Evolutionary conservation across 2,329 filamentous ascomycete genomes (phyloP), one percentile per base, ranked within the genome.

Genomic region (Stagonosporopsis vannaccii): DNA sequence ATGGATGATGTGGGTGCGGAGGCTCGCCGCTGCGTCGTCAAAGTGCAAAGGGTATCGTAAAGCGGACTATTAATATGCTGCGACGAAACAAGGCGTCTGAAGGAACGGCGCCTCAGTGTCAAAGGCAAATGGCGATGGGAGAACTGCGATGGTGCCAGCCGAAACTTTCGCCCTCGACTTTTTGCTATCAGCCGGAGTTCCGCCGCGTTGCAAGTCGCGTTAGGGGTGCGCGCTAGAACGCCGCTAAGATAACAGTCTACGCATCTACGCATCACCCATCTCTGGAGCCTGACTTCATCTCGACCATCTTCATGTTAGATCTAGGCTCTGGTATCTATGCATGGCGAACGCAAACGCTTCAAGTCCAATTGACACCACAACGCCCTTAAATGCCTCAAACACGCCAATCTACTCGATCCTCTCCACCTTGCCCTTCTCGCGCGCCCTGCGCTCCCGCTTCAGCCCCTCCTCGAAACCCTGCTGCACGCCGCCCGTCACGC

Each of bases 401-500:
- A 1, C 17, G 7, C 17, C 20, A 11, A 11, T 2, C 44, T 50
- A 56, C 37, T 56, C 47, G 20, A 56, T 47, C 32, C 51, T 46
- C 53, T 48, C 39, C 37, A 43, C 19, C 39, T 28, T 50, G 8
- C 46, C 52, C 33, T 25, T 37, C 42, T 58, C 56, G 23, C 45
- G 39, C n/a, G 15, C 51, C n/a, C 36, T 43, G 35, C 37, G 45
- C 35, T 54, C 50, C n/a, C 45, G 41, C 2, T 35, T 54, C 15
- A 51, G 77, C 0, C 84, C 84, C 58, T 86, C 81, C 1, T 79
- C 81, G 32, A 81, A 77, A 6, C 89, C 87, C 63, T 91, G 87
- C 64, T 86, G 85, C 37, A 91, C 78, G 0, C 89, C 90, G 13
- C 86, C 87, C 2, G 85, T 82, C 46, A 91, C 77, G 19, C 86